phyloP scores from a whole-genome alignment of 1,284 basidiomycete species.

The Phaffia rhodozyma region DNA sequence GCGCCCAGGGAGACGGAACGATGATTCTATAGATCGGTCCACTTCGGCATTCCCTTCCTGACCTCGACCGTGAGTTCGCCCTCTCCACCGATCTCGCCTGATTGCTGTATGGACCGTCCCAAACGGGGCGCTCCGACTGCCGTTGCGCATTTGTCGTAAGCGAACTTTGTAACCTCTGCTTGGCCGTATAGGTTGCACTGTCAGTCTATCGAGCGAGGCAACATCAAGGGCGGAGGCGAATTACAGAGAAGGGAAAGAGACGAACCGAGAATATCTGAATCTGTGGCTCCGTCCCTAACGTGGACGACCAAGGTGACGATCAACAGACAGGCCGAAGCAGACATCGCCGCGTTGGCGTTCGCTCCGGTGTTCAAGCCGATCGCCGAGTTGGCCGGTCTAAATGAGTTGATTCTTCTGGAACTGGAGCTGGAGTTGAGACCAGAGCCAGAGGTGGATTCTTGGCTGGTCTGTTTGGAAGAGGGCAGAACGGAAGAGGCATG shows the following conservation, averaged over 20 bases:
- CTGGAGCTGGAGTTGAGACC: background rate
- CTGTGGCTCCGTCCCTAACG: slow-evolving; percentile 53
- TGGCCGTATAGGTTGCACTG: too few species aligned
- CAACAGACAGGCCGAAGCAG: slow-evolving; percentile 30
- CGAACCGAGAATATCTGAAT: slow-evolving; percentile 52
- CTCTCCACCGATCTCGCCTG: slow-evolving; percentile 17
- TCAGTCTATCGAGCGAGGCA: too few species aligned
- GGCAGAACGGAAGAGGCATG: slow-evolving; percentile 35
- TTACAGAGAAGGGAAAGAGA: background rate
- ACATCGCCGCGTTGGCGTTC: slow-evolving; percentile 1
- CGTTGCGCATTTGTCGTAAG: slow-evolving; percentile 27
- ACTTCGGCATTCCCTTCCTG: slow-evolving; percentile 22
- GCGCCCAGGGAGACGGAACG: too few species aligned
- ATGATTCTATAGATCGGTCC: background rate
- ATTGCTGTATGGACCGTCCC: slow-evolving; percentile 16
- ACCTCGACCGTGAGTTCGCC: slow-evolving; percentile 31
- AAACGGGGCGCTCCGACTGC: slow-evolving; percentile 19
- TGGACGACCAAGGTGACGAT: slow-evolving; percentile 74
- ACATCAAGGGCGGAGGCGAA: background rate
- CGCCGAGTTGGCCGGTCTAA: too few species aligned
- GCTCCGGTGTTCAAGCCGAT: background rate
- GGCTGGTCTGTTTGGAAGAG: background rate
- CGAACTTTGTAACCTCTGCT: slow-evolving; percentile 27
- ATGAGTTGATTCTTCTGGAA: too few species aligned
- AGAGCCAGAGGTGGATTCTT: background rate